phyloP scores from a whole-genome alignment of 371 early-diverging fungal species.

The Saksenaea oblongispora region DNA sequence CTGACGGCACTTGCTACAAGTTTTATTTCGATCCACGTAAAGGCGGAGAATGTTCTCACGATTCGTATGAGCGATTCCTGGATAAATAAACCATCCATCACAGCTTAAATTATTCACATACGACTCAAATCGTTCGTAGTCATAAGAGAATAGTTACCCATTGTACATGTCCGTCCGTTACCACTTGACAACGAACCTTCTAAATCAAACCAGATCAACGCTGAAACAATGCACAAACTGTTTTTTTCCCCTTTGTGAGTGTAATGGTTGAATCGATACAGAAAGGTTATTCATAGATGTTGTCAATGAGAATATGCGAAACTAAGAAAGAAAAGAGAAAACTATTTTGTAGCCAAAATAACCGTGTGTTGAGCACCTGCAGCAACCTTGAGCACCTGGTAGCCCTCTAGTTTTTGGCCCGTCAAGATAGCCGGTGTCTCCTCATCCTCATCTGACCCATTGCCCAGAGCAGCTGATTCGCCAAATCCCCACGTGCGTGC shows the following conservation, averaged over 20 bases:
- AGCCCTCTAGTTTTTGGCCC: constrained; percentile 61
- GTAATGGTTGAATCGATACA: no score
- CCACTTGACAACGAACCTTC: no score
- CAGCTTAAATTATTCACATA: no score
- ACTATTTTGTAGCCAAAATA: constrained; percentile 43
- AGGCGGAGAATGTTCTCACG: constrained; percentile 78
- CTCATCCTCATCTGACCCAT: constrained; percentile 73
- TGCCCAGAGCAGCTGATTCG: constrained; percentile 74
- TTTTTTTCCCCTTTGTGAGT: no score
- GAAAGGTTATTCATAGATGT: no score
- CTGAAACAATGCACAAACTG: no score
- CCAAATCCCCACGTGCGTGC: constrained; percentile 95
- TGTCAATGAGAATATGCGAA: no score
- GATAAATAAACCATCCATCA: constrained; percentile 18
- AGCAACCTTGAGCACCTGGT: constrained; percentile 54
- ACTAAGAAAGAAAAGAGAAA: not conserved
- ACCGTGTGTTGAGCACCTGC: constrained; percentile 83
- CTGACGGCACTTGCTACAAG: constrained; percentile 85
- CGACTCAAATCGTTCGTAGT: no score
- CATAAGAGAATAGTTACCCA: no score
- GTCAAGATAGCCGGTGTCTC: constrained; percentile 47
- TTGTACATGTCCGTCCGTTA: no score
- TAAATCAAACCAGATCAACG: no score
- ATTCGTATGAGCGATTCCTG: constrained; percentile 65
- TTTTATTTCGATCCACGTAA: constrained; percentile 80